A percentile compares a stretch with the other conserved stretches of the same genome.
phyloP scores from a whole-genome alignment of 1,284 basidiomycete species.

The Puccinia coronata region DNA sequence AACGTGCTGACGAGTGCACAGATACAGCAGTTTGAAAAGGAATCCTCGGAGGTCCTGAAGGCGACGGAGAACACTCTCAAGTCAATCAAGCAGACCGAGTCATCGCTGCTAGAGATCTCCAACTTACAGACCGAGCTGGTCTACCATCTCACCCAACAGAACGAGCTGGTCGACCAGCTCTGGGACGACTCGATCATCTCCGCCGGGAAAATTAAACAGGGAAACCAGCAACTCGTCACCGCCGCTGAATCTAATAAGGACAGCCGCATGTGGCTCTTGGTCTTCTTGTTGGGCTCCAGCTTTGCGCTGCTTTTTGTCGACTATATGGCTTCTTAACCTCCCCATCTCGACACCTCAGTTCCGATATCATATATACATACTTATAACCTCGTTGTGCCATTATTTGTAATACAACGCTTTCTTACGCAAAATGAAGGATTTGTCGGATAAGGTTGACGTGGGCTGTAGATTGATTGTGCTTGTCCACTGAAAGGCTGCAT shows the following conservation, averaged over 20 bases:
- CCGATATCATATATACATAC: neutral
- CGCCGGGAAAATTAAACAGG: slow-evolving; percentile 77
- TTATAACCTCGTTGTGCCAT: neutral
- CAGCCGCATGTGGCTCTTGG: slow-evolving; percentile 75
- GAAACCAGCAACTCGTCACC: slow-evolving; percentile 79
- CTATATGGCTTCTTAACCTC: slow-evolving; percentile 58
- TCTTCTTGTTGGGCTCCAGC: slow-evolving; percentile 83
- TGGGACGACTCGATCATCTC: slow-evolving; percentile 85
- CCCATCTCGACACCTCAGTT: neutral
- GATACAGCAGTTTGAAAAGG: slow-evolving; percentile 84
- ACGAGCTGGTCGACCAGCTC: slow-evolving; percentile 82
- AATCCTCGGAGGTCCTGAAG: slow-evolving; percentile 79
- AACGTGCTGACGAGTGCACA: slow-evolving; percentile 73
- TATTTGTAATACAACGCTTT: slow-evolving; percentile 6
- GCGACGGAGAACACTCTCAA: slow-evolving; percentile 78
- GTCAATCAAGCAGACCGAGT: slow-evolving; percentile 83
- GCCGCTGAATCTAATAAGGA: slow-evolving; percentile 78
- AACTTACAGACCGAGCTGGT: slow-evolving; percentile 84
- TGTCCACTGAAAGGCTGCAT: neutral
- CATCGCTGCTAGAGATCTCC: slow-evolving; percentile 82
- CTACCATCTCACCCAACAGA: slow-evolving; percentile 78
- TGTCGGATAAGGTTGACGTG: too few species aligned
- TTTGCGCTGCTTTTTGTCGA: slow-evolving; percentile 83
- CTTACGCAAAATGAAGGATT: neutral
- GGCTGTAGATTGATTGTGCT: neutral